Base-by-base conservation (phyloP, 2,329 filamentous ascomycete genomes). In the Phialemonium atrogriseum region DNA sequence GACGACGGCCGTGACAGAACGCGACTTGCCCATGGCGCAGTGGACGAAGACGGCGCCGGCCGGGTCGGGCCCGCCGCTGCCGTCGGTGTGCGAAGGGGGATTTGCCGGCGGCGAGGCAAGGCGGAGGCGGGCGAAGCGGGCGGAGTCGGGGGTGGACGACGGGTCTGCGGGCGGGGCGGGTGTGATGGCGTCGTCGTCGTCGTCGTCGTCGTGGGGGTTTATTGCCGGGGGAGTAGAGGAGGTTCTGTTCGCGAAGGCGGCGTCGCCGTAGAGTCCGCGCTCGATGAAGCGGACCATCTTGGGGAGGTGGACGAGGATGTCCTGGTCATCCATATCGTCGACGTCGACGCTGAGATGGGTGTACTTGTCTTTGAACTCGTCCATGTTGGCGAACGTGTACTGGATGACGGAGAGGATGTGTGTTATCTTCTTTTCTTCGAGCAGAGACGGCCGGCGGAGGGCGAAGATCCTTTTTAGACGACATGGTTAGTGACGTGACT, bases 1-100 rank as follows among this genome's bases (percentile, higher is more conserved):
- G 36, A 93, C 72, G 33, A 85, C 72, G 43, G 84, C 75, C 19
- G 86, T 80, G 43, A 89, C 84, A 28, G 89, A 96, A 37, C 91
- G 84, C 20, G 88, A 95, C 60, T 93, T 94, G 32, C 91, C 91
- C 78, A 94, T 94, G 14, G 87, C 89, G 68, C 91, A 94, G 60
- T 72, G 67, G 8, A 77, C 71, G 34, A 68, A 70, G 17, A 77
- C 70, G 10, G 59, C 68, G 17, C 61, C 60, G 13, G 42, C 35
- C 2, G 34, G 36, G 4, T 10, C 10, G 4, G 5, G 34, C 15
- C 25, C 46, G 32, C 26, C 10, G 30, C 37, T 36, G 41, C 27
- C 5, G 31, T 17, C 14, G 9, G 15, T 19, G 23, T n/a, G 24
- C 14, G 21, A 24, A 12, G 11, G 10, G 12, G 25, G 12, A 3